Percentiles rank a stretch among this genome's conserved stretches.
Evolutionary conservation across 1,284 basidiomycete species (phyloP).

Genomic region (Ganoderma boninense): DNA sequence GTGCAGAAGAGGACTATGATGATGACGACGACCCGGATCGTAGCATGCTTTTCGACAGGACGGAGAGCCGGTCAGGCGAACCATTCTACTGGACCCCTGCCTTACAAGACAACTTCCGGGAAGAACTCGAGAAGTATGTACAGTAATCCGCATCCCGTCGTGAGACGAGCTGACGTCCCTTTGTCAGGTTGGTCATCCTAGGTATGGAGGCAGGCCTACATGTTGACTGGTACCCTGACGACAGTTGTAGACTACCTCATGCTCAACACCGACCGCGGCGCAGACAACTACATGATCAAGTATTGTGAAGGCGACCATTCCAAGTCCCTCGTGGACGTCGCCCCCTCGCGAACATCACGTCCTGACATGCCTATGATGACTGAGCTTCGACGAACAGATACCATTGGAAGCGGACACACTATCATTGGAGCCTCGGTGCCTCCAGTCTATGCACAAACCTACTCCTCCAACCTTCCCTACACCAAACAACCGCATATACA

Average conservation of each 20-base stretch:
- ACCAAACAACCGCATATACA: constrained; percentile 64
- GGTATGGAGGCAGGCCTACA: constrained; percentile 50
- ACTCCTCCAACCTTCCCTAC: constrained; percentile 40
- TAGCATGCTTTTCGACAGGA: constrained; percentile 64
- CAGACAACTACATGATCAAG: constrained; percentile 91
- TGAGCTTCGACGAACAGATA: constrained; percentile 61
- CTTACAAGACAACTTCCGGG: constrained; percentile 82
- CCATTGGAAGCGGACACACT: constrained; percentile 23
- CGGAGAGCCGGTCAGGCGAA: constrained; percentile 59
- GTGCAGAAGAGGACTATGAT: constrained; percentile 71
- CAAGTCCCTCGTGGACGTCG: constrained; percentile 76
- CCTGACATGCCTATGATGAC: constrained; percentile 77
- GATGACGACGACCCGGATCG: constrained; percentile 78
- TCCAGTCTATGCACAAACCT: constrained; percentile 30
- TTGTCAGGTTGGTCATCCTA: constrained; percentile 77
- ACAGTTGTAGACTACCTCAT: constrained; percentile 77
- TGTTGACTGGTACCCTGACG: neutral
- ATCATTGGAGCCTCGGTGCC: constrained; percentile 42
- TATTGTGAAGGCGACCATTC: constrained; percentile 82
- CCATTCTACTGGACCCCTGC: constrained; percentile 85
- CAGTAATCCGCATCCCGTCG: constrained; percentile 11
- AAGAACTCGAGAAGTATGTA: constrained; percentile 86
- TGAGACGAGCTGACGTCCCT: neutral
- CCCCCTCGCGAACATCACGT: constrained; percentile 71
- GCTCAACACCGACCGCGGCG: constrained; percentile 87